Conservation (phyloP, 352 stramenopile genomes). For the Pythium insidiosum region DNA sequence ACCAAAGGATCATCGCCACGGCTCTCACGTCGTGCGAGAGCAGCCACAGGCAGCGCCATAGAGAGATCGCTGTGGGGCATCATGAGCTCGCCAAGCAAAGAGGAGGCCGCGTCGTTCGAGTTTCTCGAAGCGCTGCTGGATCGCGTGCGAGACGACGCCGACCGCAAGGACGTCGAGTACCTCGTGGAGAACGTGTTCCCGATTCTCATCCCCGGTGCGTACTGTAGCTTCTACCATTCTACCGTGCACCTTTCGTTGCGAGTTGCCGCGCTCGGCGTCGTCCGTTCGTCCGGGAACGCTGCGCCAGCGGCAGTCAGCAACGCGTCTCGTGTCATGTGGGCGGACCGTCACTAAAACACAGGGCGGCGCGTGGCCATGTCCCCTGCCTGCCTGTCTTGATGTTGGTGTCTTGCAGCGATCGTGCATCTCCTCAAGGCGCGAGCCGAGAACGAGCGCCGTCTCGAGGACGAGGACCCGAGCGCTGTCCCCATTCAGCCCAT, state of each 20-base stretch:
- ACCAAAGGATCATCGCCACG: too few species aligned
- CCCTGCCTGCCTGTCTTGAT: too few species aligned
- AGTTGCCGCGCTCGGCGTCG: too few species aligned
- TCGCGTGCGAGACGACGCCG: constrained; percentile 21
- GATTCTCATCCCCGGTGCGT: constrained; percentile 41
- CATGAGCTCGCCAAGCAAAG: too few species aligned
- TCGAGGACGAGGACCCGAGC: constrained; percentile 29
- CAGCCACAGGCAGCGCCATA: too few species aligned
- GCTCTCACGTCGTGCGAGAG: too few species aligned
- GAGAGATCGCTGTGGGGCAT: too few species aligned
- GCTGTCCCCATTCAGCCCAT: constrained; percentile 38
- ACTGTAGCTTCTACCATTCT: background rate
- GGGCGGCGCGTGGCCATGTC: too few species aligned
- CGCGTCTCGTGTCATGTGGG: too few species aligned
- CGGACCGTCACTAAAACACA: too few species aligned
- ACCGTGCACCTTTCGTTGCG: background rate
- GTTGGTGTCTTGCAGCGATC: constrained; percentile 19
- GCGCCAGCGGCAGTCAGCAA: too few species aligned
- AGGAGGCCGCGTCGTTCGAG: constrained; percentile 24
- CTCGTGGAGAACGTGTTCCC: constrained; percentile 49
- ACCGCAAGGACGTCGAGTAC: constrained; percentile 32
- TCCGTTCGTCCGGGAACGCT: too few species aligned
- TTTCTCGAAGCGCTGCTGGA: constrained; percentile 33
- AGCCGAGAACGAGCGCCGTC: constrained; percentile 22
- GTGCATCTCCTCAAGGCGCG: constrained; percentile 43